A percentile compares a stretch with the other conserved stretches of the same genome.
Conservation (phyloP, 805 yeast genomes). For the Zygotorulaspora sp. region DNA sequence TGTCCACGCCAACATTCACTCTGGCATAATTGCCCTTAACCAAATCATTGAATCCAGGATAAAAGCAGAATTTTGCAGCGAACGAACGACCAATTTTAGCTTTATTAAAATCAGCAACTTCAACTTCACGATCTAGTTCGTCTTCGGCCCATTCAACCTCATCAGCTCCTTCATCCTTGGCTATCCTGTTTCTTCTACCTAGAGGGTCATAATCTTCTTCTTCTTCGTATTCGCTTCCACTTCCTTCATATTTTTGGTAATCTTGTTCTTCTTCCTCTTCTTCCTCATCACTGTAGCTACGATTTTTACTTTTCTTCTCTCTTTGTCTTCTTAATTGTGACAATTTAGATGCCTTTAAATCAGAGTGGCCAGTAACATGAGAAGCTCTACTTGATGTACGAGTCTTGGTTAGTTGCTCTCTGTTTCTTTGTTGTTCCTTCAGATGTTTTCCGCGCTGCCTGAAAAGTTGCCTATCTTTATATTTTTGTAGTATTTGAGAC, state of each 20-base stretch:
- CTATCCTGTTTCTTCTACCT: slow-evolving; percentile 30
- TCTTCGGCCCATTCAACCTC: slow-evolving; percentile 49
- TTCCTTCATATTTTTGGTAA: slow-evolving; percentile 36
- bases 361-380: slow-evolving; percentile 38
- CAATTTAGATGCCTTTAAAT: slow-evolving; percentile 48
- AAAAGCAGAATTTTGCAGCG: slow-evolving; percentile 69
- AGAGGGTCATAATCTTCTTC: slow-evolving; percentile 41
- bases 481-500: slow-evolving; percentile 85
- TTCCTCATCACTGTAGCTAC: slow-evolving; percentile 42
- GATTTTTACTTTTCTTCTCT: slow-evolving; percentile 52
- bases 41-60: slow-evolving; percentile 71
- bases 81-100: slow-evolving; percentile 74
- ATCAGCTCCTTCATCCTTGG: slow-evolving; percentile 42
- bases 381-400: slow-evolving; percentile 35
- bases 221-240: slow-evolving; percentile 40
- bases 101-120: slow-evolving; percentile 62
- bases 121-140: slow-evolving; percentile 42
- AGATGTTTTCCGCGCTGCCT: slow-evolving; percentile 69
- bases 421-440: slow-evolving; percentile 27
- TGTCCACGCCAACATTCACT: slow-evolving; percentile 72
- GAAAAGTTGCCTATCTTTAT: slow-evolving; percentile 75
- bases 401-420: slow-evolving; percentile 27
- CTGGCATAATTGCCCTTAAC: slow-evolving; percentile 75
- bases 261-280: slow-evolving; percentile 42
- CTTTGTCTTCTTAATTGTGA: slow-evolving; percentile 73